Base-by-base conservation (phyloP, 352 stramenopile species). In the Aphanomyces stellatus region DNA sequence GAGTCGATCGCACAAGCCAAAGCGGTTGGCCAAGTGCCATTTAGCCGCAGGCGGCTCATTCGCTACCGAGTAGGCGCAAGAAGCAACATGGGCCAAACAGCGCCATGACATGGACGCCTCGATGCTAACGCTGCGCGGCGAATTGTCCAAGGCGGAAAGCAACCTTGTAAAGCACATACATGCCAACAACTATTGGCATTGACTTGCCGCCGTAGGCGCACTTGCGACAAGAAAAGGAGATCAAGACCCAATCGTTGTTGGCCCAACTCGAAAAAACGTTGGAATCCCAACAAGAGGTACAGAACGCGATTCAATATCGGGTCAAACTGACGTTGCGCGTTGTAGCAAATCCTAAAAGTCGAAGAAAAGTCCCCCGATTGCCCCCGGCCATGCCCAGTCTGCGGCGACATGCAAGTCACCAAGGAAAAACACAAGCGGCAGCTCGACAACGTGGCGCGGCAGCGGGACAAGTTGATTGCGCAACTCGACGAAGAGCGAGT, bases 401-500 rank as follows among this genome's bases (percentile, higher is more conserved):
- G 49, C 33, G n/a, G 27, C 22, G 49, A 33, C 30, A n/a, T 15
- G 25, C 7, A 57, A 57, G 25, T 30, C 10, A 2, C 49, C 7
- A 57, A 35, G 19, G 49, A 34, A 15, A 57, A 57, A 30, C 49
- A 27, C 41, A 67, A 35, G 25, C 51, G 46, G 43, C 60, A 67
- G 60, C 60, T 67, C 28, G 27, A 55, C 11, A 31, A 33, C 4
- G 30, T 67, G 33, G 46, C 43, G 0, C 31, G 46, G 15, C 60
- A 67, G 33, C 43, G 60, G 19, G 41, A 67, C 24, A 48, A 49
- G 6, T 40, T 67, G 0, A 27, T n/a, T n/a, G 25, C 22, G 24
- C 15, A 53, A 3, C 41, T 67, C 7, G 19, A 34, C 6, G 40
- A 67, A 11, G 51, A 37, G 17, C n/a, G 31, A 25, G 56, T 35